These are phyloP conservation scores for Mortierella sp. DNA, from an alignment of 371 early-diverging fungal genomes.

Conservation along the genomic window DNA sequence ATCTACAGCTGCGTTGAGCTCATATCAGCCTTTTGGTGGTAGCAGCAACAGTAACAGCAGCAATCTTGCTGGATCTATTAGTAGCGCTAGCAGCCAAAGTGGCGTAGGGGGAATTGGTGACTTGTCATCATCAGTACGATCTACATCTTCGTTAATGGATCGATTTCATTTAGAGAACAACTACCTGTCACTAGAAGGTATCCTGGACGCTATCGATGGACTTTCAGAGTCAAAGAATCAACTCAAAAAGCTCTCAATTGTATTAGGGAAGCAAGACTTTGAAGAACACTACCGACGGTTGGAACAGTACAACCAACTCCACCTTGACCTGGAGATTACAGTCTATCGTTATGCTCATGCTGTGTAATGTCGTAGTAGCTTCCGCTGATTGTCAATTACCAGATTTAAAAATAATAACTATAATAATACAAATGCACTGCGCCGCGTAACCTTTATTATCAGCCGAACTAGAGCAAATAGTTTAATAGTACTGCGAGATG, in stretches of 20 bases:
- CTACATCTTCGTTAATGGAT: constrained; percentile 46
- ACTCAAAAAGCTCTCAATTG: constrained; percentile 46
- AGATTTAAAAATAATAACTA: too few relatives aligned
- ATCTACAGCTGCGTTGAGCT: not conserved
- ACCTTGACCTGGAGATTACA: constrained; percentile 39
- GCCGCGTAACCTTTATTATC: too few relatives aligned
- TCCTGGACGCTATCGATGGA: constrained; percentile 49
- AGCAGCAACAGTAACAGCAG: not conserved
- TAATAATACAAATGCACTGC: too few relatives aligned
- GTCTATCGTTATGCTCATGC: constrained; percentile 53
- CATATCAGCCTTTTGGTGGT: not conserved
- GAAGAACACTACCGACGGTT: constrained; percentile 44
- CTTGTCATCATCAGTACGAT: constrained; percentile 33
- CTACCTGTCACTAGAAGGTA: constrained; percentile 47
- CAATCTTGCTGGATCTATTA: constrained; percentile 1
- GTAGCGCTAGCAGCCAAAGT: constrained; percentile 14
- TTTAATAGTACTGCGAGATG: not conserved
- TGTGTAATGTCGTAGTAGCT: too few relatives aligned
- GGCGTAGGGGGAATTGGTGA: constrained; percentile 4
- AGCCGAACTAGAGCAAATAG: too few relatives aligned
- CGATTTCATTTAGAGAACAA: constrained; percentile 49
- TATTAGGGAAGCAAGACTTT: constrained; percentile 42
- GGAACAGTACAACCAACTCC: constrained; percentile 34
- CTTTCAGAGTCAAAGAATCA: constrained; percentile 36
- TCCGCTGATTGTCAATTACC: too few relatives aligned